Percentiles rank a stretch among this genome's conserved stretches.
Evolutionary conservation across 1,139 yeast species (phyloP).

Genomic region (Pichia sp.): DNA sequence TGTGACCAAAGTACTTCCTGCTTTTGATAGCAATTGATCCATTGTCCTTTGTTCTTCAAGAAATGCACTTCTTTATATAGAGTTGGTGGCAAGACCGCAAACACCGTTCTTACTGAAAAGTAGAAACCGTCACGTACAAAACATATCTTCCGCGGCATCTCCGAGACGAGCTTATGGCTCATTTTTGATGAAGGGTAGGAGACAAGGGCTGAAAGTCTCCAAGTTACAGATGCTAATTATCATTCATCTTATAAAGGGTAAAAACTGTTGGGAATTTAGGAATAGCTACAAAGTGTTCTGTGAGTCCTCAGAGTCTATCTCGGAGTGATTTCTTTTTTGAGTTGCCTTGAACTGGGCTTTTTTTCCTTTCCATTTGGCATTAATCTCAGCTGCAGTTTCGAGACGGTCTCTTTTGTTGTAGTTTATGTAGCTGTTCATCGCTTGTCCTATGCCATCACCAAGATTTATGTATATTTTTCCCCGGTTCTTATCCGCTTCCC

Average conservation of each 20-base stretch:
- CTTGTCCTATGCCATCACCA: constrained; percentile 72
- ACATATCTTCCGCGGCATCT: too few relatives aligned
- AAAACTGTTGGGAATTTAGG: too few relatives aligned
- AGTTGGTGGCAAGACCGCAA: too few relatives aligned
- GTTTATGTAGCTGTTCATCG: constrained; percentile 54
- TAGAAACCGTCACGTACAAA: too few relatives aligned
- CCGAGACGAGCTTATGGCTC: too few relatives aligned
- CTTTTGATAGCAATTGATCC: constrained; percentile 36
- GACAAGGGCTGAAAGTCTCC: too few relatives aligned
- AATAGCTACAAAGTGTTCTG: not conserved
- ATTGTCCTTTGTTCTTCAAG: too few relatives aligned
- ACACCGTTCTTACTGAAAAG: too few relatives aligned
- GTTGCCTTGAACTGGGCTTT: not conserved
- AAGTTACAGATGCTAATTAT: too few relatives aligned
- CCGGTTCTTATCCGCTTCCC: constrained; percentile 28
- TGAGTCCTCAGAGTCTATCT: not conserved
- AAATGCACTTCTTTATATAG: too few relatives aligned
- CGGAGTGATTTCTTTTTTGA: constrained; percentile 10
- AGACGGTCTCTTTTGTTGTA: constrained; percentile 42
- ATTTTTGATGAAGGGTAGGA: too few relatives aligned
- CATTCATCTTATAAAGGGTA: too few relatives aligned
- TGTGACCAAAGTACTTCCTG: constrained; percentile 75
- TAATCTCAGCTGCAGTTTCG: constrained; percentile 59
- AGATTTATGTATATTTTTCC: constrained; percentile 40
- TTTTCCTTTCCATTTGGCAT: constrained; percentile 50